Percentiles rank a stretch among this genome's conserved stretches.
phyloP scores from a whole-genome alignment of 352 stramenopile species.

The Phytopythium boreale region DNA sequence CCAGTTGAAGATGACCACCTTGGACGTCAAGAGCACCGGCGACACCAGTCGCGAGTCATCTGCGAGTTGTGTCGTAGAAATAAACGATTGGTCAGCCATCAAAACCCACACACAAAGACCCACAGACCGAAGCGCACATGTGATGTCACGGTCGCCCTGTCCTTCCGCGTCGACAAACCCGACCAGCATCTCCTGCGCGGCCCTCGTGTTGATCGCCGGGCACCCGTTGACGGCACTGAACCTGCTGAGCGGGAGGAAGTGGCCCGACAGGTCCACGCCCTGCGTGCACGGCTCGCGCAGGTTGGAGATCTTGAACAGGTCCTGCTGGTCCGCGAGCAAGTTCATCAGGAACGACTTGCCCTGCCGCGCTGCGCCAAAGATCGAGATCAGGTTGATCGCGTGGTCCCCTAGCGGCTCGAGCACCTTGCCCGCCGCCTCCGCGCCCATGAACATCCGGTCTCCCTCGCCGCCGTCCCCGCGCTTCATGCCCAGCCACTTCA shows the following conservation, averaged over 20 bases:
- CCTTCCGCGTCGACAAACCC: conserved; percentile 86
- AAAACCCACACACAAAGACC: neutral
- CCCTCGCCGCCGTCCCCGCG: conserved; percentile 30
- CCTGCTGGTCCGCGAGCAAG: conserved; percentile 79
- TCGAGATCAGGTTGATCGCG: conserved; percentile 79
- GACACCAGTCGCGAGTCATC: conserved; percentile 83
- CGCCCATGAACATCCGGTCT: conserved; percentile 71
- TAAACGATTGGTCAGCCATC: neutral
- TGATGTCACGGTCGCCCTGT: conserved; percentile 84
- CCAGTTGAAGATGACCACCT: conserved; percentile 89
- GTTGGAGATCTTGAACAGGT: conserved; percentile 88
- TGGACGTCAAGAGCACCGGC: conserved; percentile 79
- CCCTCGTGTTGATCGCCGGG: conserved; percentile 23
- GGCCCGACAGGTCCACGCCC: conserved; percentile 75
- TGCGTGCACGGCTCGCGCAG: conserved; percentile 83
- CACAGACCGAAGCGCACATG: conserved; percentile 32
- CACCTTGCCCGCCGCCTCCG: conserved; percentile 53
- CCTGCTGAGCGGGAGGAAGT: conserved; percentile 62
- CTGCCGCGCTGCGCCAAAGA: conserved; percentile 81
- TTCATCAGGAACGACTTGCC: conserved; percentile 90
- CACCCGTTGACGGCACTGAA: conserved; percentile 79
- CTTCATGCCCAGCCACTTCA: conserved; percentile 84
- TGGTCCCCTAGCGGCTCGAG: conserved; percentile 60
- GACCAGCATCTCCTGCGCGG: conserved; percentile 51
- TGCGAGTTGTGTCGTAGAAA: too few relatives aligned